Evolutionary conservation across 768 basidiomycete species (phyloP).

Genomic region (Exidia glandulosa): DNA sequence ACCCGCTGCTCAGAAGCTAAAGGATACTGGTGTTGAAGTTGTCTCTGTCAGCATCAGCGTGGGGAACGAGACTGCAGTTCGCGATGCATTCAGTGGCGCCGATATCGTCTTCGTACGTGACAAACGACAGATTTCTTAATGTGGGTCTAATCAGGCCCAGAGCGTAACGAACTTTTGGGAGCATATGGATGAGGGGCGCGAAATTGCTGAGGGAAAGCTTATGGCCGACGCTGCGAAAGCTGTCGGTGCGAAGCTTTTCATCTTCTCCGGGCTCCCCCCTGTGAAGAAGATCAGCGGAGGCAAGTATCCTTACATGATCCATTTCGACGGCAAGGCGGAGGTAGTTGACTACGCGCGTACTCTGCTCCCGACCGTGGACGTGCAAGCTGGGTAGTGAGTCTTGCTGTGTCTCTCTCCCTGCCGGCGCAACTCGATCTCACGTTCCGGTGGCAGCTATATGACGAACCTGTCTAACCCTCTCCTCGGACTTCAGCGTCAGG

Average conservation of each 20-base stretch:
- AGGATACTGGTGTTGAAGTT: slow-evolving; percentile 13
- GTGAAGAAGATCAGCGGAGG: not conserved
- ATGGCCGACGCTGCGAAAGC: slow-evolving; percentile 10
- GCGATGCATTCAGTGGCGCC: not conserved
- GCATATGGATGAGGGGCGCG: slow-evolving; percentile 2
- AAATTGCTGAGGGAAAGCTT: slow-evolving; percentile 9
- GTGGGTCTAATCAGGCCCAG: not conserved
- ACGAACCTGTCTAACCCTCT: not conserved
- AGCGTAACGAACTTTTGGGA: not conserved
- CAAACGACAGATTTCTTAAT: not conserved
- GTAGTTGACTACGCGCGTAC: not conserved
- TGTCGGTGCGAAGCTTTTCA: slow-evolving; percentile 7
- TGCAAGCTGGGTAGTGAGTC: not conserved
- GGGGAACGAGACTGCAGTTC: not conserved
- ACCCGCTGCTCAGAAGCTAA: slow-evolving; percentile 14
- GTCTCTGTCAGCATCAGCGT: slow-evolving; percentile 5
- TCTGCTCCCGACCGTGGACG: not conserved
- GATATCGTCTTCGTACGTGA: not conserved
- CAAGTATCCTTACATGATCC: slow-evolving; percentile 1
- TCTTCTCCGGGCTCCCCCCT: slow-evolving; percentile 7
- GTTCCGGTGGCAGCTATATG: not conserved
- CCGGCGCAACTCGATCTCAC: not conserved
- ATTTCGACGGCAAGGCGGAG: slow-evolving; percentile 3
- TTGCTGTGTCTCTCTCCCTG: too few species aligned
- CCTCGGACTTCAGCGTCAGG: not conserved